Evolutionary conservation across 495 filamentous ascomycete species (phyloP).

Genomic region (Bathelium albidoporum): DNA sequence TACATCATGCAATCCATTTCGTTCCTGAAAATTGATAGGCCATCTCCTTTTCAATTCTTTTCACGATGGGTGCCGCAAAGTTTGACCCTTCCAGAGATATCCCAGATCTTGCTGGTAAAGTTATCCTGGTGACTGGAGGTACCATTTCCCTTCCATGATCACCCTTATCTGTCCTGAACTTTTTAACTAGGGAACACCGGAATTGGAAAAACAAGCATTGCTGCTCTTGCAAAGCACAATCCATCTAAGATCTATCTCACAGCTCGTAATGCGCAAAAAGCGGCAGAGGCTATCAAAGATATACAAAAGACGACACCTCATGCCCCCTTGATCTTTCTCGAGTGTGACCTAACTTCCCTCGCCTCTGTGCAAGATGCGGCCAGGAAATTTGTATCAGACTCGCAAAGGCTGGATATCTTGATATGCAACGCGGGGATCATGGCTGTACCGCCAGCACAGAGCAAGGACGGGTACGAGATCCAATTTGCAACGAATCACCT

Average conservation of each 20-base stretch:
- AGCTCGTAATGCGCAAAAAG: constrained; percentile 13
- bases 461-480: constrained; percentile 20
- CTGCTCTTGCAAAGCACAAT: constrained; percentile 13
- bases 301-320: constrained; percentile 3
- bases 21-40: too few species aligned
- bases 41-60: background rate
- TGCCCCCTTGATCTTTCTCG: constrained; percentile 11
- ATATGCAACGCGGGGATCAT: constrained; percentile 20
- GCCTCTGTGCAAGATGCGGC: constrained; percentile 12
- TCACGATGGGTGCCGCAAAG: background rate
- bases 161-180: background rate
- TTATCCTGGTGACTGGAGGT: constrained; percentile 19
- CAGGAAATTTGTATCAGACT: constrained; percentile 5
- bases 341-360: constrained; percentile 19
- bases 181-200: constrained; percentile 2
- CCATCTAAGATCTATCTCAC: constrained; percentile 17
- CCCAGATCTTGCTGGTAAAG: constrained; percentile 17
- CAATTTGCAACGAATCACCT: constrained; percentile 22
- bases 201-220: constrained; percentile 13
- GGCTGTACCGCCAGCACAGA: constrained; percentile 15
- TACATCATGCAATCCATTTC: too few species aligned
- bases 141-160: too few species aligned
- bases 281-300: constrained; percentile 11
- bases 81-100: constrained; percentile 16
- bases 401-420: constrained; percentile 14